These are phyloP conservation scores for Boletellus ananas DNA, from an alignment of 768 basidiomycete species.

Conservation along the genomic window DNA sequence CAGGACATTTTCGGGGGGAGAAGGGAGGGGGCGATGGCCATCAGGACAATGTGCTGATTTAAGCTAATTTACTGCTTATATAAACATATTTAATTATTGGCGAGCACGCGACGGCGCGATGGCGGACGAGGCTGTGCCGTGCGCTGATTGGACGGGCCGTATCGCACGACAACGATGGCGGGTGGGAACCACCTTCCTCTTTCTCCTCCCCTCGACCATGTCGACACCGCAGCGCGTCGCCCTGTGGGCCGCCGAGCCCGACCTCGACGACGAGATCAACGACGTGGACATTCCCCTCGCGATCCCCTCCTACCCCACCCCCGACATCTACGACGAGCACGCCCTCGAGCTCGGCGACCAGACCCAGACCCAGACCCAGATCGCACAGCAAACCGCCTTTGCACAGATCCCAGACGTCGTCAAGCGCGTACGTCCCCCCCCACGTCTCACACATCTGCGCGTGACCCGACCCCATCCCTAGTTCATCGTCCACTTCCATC, in stretches of 20 bases:
- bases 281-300: conserved; percentile 57
- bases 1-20: conserved; percentile 44
- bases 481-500: conserved; percentile 95
- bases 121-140: too few species aligned
- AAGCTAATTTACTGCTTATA: too few species aligned
- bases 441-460: background rate
- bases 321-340: conserved; percentile 33
- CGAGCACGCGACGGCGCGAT: too few species aligned
- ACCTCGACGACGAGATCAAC: conserved; percentile 71
- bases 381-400: conserved; percentile 80
- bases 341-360: too few species aligned
- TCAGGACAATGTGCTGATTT: too few species aligned
- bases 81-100: too few species aligned
- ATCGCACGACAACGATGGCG: too few species aligned
- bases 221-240: conserved; percentile 55
- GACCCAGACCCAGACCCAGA: conserved; percentile 61
- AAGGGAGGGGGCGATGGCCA: too few species aligned
- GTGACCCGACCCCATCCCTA: conserved; percentile 27
- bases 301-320: conserved; percentile 24
- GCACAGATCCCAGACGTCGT: conserved; percentile 84
- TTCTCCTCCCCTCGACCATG: background rate
- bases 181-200: conserved; percentile 20
- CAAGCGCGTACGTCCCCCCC: conserved; percentile 60
- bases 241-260: conserved; percentile 74
- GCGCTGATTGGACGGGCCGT: too few species aligned